Base-by-base conservation (phyloP, 2,329 filamentous ascomycete genomes). In the Alternaria longipes region DNA sequence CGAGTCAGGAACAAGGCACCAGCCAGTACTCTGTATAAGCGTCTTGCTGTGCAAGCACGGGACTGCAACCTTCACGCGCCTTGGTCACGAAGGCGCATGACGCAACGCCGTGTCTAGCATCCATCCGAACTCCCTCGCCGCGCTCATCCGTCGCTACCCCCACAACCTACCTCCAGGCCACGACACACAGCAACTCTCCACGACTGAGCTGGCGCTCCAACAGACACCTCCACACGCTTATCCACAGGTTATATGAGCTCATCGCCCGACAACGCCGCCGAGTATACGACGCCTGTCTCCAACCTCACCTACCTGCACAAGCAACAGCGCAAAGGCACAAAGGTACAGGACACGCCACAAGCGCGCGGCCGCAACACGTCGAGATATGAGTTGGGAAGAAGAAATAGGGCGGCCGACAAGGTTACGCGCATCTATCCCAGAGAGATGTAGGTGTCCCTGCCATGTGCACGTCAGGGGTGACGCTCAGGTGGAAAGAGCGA, bases 371-470 rank as follows among this genome's bases (percentile, higher is more conserved):
- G 77, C 62, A 74, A 78, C 65, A 72, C 68, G 59, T 74, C 76
- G 70, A 74, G 75, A 71, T 60, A 80, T 80, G 78, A 80, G 76
- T 61, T 79, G 77, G 78, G 77, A 78, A 76, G 77, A 78, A 64
- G 72, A 75, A 74, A 78, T 75, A 78, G 74, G 62, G 70, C 71
- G 63, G 77, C 73, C 38, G 74, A 75, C 64, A 68, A 74, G 60
- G 74, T 78, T 71, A 79, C 76, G 56, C 70, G 77, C 59, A 80
- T 80, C 59, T 79, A 80, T 56, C 78, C 78, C 56, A 64, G 75
- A 67, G 70, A 80, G 69, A 73, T 80, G 78, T 79, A 69, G 74
- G 78, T 36, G 49, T 28, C 38, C 34, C 46, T 41, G 24, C n/a
- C 32, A 60, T 54, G 20, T 41, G 38, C 38, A 41, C 38, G 11